Percentiles rank a stretch among this genome's conserved stretches.
These are phyloP conservation scores for Starmerella apis DNA, from an alignment of 805 yeast genomes.

Conservation along the genomic window DNA sequence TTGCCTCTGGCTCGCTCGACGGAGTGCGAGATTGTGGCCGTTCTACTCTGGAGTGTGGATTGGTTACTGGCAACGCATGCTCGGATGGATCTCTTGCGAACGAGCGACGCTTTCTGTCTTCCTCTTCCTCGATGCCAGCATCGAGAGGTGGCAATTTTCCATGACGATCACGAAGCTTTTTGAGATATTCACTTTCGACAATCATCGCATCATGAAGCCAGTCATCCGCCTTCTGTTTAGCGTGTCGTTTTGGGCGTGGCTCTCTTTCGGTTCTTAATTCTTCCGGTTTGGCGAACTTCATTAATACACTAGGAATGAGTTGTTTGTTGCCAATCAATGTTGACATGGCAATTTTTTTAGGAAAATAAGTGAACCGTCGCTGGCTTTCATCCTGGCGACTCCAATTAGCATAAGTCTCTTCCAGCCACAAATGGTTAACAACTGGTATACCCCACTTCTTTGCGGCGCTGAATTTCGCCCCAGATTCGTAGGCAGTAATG, in stretches of 20 bases:
- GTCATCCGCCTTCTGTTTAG: slow-evolving; percentile 55
- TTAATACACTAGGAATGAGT: slow-evolving; percentile 37
- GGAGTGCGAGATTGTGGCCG: not conserved
- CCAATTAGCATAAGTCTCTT: slow-evolving; percentile 64
- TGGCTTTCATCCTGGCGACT: slow-evolving; percentile 37
- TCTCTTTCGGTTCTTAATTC: slow-evolving; percentile 9
- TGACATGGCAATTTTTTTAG: slow-evolving; percentile 36
- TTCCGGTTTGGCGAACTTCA: slow-evolving; percentile 32
- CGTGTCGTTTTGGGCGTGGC: slow-evolving; percentile 33
- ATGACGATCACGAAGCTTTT: slow-evolving; percentile 32
- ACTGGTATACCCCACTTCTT: slow-evolving; percentile 54
- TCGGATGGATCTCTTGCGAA: not conserved
- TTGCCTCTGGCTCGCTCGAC: no score
- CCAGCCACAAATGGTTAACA: slow-evolving; percentile 82
- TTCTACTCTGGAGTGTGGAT: not conserved
- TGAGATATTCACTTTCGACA: slow-evolving; percentile 48
- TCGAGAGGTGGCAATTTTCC: slow-evolving; percentile 11
- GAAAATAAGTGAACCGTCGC: slow-evolving; percentile 42
- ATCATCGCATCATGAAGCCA: slow-evolving; percentile 55
- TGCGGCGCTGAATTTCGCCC: slow-evolving; percentile 70
- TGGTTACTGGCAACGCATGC: not conserved
- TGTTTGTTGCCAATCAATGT: slow-evolving; percentile 46
- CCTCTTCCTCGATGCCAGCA: slow-evolving; percentile 6
- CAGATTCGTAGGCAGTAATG: slow-evolving; percentile 54
- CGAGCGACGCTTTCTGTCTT: not conserved